phyloP scores from a whole-genome alignment of 352 stramenopile genomes.

The Phytophthora citrophthora region DNA sequence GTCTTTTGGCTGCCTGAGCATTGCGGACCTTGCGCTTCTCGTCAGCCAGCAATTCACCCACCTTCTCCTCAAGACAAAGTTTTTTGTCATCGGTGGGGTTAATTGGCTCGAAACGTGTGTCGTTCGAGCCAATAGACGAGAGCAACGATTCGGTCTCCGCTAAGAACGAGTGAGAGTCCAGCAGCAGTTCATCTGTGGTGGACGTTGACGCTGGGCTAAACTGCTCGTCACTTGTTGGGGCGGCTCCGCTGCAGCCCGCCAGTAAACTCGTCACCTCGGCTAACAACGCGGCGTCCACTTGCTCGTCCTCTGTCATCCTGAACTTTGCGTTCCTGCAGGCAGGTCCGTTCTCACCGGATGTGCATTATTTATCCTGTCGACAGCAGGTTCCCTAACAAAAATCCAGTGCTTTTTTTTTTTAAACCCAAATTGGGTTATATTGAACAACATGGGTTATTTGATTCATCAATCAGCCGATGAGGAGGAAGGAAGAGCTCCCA shows the following conservation, averaged over 20 bases:
- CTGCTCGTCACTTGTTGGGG: background rate
- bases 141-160: constrained; percentile 23
- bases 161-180: constrained; percentile 6
- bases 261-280: constrained; percentile 17
- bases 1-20: constrained; percentile 15
- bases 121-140: background rate
- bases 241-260: background rate
- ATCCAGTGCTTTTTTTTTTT: background rate
- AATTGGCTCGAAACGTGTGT: background rate
- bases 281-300: constrained; percentile 13
- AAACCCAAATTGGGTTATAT: too few species aligned
- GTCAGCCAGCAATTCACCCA: background rate
- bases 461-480: too few species aligned
- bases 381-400: background rate
- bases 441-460: too few species aligned
- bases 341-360: background rate
- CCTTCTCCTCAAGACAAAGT: background rate
- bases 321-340: background rate
- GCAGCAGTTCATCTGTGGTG: background rate
- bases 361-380: background rate
- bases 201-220: background rate
- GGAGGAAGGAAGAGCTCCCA: constrained; percentile 5
- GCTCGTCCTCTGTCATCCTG: constrained; percentile 15
- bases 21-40: background rate
- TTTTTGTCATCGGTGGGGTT: background rate